These are phyloP conservation scores for Boletus vermiculosoides DNA, from an alignment of 768 basidiomycete genomes.

Conservation along the genomic window DNA sequence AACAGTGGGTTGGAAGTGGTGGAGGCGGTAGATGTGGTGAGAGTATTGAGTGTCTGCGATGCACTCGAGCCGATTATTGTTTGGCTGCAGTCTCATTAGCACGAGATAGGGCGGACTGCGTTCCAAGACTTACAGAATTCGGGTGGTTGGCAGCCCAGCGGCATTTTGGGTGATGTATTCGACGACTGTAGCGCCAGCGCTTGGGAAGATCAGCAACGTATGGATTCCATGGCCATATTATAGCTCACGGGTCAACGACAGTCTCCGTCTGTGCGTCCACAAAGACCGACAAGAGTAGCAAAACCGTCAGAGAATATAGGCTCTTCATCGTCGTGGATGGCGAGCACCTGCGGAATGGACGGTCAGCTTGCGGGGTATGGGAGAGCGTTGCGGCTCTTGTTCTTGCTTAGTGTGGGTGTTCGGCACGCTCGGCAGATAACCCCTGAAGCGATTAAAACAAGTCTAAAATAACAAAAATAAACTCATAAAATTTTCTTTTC, in stretches of 20 bases:
- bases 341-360: slow-evolving; percentile 3
- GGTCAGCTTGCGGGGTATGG: slow-evolving; percentile 1
- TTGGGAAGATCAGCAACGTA: slow-evolving; percentile 24
- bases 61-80: slow-evolving; percentile 14
- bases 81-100: slow-evolving; percentile 11
- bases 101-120: not conserved
- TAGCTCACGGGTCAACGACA: slow-evolving; percentile 45
- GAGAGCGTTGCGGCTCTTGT: not conserved
- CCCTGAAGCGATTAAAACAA: not conserved
- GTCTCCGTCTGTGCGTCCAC: slow-evolving; percentile 49
- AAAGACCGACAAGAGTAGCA: slow-evolving; percentile 20
- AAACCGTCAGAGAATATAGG: slow-evolving; percentile 10
- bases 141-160: slow-evolving; percentile 41
- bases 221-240: not conserved
- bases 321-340: slow-evolving; percentile 18
- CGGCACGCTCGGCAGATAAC: slow-evolving; percentile 27
- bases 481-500: not conserved
- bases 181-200: slow-evolving; percentile 52
- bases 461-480: not conserved
- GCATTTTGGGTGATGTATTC: slow-evolving; percentile 44
- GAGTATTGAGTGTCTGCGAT: not conserved
- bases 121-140: slow-evolving; percentile 39
- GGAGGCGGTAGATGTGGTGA: not conserved
- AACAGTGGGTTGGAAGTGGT: slow-evolving; percentile 19
- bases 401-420: not conserved